phyloP scores from a whole-genome alignment of 257 asterid species.

The Solanum etuberosum region DNA sequence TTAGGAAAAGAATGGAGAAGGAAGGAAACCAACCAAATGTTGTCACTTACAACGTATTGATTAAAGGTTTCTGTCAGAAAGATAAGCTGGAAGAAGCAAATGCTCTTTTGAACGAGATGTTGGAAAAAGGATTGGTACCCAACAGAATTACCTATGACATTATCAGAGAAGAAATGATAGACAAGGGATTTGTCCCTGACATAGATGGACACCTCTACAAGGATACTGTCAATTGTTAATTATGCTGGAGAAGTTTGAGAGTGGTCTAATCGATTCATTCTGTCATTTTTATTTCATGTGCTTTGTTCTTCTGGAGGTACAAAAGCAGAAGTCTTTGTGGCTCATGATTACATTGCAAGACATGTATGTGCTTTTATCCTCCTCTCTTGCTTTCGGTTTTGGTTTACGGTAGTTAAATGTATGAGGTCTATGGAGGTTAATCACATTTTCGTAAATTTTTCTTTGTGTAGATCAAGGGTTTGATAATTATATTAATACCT shows the following conservation, averaged over 20 bases:
- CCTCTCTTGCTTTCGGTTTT: not conserved
- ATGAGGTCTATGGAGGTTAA: not conserved
- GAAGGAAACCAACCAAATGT: constrained; percentile 71
- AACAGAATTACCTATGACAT: constrained; percentile 62
- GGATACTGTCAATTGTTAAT: constrained; percentile 1
- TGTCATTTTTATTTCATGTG: not conserved
- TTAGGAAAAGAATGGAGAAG: constrained; percentile 78
- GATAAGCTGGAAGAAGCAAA: constrained; percentile 68
- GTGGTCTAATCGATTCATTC: not conserved
- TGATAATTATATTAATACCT: not conserved
- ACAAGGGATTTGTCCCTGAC: constrained; percentile 75
- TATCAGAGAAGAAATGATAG: constrained; percentile 71
- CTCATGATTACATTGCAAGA: not conserved
- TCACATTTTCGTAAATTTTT: not conserved
- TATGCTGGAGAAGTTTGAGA: not conserved
- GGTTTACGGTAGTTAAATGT: not conserved
- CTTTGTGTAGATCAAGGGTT: not conserved
- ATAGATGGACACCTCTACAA: constrained; percentile 73
- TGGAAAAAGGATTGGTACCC: constrained; percentile 85
- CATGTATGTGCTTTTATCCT: not conserved
- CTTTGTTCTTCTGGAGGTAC: not conserved
- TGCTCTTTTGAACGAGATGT: constrained; percentile 64
- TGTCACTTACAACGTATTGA: constrained; percentile 65
- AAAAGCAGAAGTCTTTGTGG: not conserved
- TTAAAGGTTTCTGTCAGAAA: constrained; percentile 54